These are phyloP conservation scores for Spergularia azorica DNA, from an alignment of 179 eudicot genomes.

Conservation along the genomic window DNA sequence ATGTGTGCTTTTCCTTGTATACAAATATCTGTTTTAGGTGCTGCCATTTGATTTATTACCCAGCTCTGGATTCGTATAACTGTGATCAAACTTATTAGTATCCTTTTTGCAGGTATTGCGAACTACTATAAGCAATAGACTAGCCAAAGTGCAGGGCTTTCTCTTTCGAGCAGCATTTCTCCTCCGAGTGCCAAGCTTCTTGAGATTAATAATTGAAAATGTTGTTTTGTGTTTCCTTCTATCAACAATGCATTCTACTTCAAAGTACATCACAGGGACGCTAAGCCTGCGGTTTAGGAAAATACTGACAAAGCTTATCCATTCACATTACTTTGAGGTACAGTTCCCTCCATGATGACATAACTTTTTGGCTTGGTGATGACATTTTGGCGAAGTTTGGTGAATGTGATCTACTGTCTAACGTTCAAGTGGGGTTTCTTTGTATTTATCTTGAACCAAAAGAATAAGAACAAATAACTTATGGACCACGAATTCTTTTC, in stretches of 20 bases:
- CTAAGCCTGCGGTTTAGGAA: conserved; percentile 86
- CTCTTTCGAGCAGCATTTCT: conserved; percentile 98
- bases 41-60: conserved; percentile 13
- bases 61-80: not conserved
- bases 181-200: conserved; percentile 83
- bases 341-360: not conserved
- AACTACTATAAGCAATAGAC: conserved; percentile 91
- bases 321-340: conserved; percentile 96
- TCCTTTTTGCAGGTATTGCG: conserved; percentile 69
- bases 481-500: not conserved
- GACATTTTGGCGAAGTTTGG: not conserved
- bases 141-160: conserved; percentile 98
- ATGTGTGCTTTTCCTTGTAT: conserved; percentile 1
- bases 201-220: conserved; percentile 88
- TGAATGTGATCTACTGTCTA: not conserved
- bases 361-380: not conserved
- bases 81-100: conserved; percentile 3
- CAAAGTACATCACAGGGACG: conserved; percentile 94
- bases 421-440: conserved; percentile 2
- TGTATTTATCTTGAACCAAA: not conserved
- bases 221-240: conserved; percentile 81
- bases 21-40: not conserved
- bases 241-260: conserved; percentile 83
- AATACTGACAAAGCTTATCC: conserved; percentile 90
- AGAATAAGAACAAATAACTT: too few relatives aligned